A percentile compares a stretch with the other conserved stretches of the same genome.
phyloP scores from a whole-genome alignment of 768 basidiomycete genomes.

The Boletus barrowsii region DNA sequence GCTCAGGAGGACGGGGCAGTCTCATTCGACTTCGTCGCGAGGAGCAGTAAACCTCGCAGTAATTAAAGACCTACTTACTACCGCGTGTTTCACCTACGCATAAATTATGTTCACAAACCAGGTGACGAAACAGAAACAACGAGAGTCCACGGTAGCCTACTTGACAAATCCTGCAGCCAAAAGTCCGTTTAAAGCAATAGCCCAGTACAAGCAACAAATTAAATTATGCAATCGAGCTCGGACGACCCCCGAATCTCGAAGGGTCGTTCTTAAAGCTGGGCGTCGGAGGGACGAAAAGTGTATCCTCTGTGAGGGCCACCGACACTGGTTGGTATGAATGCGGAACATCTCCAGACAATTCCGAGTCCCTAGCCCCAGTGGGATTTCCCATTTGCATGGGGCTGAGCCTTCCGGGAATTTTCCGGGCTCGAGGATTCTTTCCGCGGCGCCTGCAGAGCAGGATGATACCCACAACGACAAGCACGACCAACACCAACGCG shows the following conservation, averaged over 20 bases:
- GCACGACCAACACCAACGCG: slow-evolving; percentile 60
- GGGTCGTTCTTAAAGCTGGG: slow-evolving; percentile 50
- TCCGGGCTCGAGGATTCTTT: slow-evolving; percentile 35
- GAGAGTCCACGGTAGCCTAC: slow-evolving; percentile 4
- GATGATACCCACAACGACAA: slow-evolving; percentile 52
- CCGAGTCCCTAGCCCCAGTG: slow-evolving; percentile 30
- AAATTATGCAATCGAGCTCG: slow-evolving; percentile 40
- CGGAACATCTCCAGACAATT: slow-evolving; percentile 36
- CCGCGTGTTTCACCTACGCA: slow-evolving; percentile 1
- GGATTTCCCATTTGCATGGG: slow-evolving; percentile 55
- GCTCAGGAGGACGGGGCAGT: slow-evolving; percentile 28
- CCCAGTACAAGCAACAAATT: neutral
- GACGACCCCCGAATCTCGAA: slow-evolving; percentile 34
- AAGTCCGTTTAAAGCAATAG: neutral
- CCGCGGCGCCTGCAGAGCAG: slow-evolving; percentile 51
- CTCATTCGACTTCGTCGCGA: slow-evolving; percentile 29
- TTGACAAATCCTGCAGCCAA: neutral
- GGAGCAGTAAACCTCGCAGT: slow-evolving; percentile 27
- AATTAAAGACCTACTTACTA: slow-evolving; percentile 10
- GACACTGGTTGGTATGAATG: slow-evolving; percentile 76
- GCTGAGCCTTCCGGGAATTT: slow-evolving; percentile 44
- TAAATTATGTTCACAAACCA: slow-evolving; percentile 7
- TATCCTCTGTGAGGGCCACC: slow-evolving; percentile 44
- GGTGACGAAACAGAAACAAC: slow-evolving; percentile 4
- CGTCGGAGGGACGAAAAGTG: slow-evolving; percentile 51